phyloP scores from a whole-genome alignment of 225 moss, liverwort and hornwort genomes.

The Neckera pumila region DNA sequence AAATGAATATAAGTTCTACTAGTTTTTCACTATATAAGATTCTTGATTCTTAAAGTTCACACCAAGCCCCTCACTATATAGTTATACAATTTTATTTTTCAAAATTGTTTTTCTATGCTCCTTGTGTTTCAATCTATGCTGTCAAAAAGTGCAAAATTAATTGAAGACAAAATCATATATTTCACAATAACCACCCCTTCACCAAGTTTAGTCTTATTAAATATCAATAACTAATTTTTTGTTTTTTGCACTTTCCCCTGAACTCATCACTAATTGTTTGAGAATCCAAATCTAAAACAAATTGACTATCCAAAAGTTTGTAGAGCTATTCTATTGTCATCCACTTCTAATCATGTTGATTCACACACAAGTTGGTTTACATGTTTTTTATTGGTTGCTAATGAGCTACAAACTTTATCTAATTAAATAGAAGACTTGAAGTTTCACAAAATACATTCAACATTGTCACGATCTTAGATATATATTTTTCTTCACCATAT shows the following conservation, averaged over 20 bases:
- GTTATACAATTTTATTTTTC: background rate
- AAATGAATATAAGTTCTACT: background rate
- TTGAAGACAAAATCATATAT: background rate
- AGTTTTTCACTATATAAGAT: background rate
- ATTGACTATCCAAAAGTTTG: background rate
- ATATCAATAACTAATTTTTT: background rate
- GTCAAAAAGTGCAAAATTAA: background rate
- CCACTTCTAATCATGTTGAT: accelerated
- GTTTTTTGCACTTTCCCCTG: background rate
- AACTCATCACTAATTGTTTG: background rate
- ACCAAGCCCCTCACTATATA: background rate
- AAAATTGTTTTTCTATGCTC: background rate
- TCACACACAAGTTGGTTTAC: background rate
- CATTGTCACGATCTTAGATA: background rate
- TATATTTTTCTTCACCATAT: background rate
- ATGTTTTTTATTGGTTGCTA: background rate
- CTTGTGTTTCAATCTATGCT: background rate
- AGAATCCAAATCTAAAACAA: background rate
- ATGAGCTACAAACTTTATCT: background rate
- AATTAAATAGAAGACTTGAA: background rate
- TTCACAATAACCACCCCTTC: background rate
- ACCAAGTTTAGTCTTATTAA: background rate
- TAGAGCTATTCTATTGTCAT: background rate
- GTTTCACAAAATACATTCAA: background rate
- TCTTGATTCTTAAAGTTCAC: background rate